Percentiles rank a stretch among this genome's conserved stretches.
phyloP scores from a whole-genome alignment of 768 basidiomycete species.

The Coprinopsis sp. region DNA sequence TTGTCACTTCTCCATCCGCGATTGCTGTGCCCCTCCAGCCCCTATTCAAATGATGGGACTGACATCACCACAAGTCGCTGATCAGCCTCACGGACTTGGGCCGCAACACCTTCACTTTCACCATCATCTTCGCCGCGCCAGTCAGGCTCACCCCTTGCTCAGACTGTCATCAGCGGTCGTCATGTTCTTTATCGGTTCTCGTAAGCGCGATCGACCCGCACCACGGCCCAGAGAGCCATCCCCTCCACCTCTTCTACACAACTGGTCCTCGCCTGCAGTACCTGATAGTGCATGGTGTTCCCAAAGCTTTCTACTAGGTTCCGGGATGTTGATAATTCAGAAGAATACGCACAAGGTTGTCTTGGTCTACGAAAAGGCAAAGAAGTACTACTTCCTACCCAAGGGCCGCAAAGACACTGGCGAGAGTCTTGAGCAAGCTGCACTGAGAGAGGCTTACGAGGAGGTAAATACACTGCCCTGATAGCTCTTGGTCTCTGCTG shows the following conservation, averaged over 20 bases:
- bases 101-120: no score
- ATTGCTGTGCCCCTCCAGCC: no score
- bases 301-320: slow-evolving; percentile 52
- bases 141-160: no score
- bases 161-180: no score
- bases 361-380: slow-evolving; percentile 37
- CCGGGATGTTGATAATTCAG: slow-evolving; percentile 62
- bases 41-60: no score
- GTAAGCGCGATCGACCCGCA: no score
- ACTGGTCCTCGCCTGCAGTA: slow-evolving; percentile 37
- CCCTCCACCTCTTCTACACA: slow-evolving; percentile 23
- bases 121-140: no score
- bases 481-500: background rate
- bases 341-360: slow-evolving; percentile 51
- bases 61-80: no score
- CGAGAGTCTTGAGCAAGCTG: slow-evolving; percentile 55
- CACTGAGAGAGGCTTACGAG: slow-evolving; percentile 62
- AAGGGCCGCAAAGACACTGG: slow-evolving; percentile 63
- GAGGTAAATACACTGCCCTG: slow-evolving; percentile 41
- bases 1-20: no score
- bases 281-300: slow-evolving; percentile 43
- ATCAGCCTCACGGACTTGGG: no score
- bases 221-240: background rate
- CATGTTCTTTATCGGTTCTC: no score
- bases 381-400: slow-evolving; percentile 53